These are phyloP conservation scores for Ogataea pignaliae DNA, from an alignment of 805 yeast genomes.

Conservation along the genomic window DNA sequence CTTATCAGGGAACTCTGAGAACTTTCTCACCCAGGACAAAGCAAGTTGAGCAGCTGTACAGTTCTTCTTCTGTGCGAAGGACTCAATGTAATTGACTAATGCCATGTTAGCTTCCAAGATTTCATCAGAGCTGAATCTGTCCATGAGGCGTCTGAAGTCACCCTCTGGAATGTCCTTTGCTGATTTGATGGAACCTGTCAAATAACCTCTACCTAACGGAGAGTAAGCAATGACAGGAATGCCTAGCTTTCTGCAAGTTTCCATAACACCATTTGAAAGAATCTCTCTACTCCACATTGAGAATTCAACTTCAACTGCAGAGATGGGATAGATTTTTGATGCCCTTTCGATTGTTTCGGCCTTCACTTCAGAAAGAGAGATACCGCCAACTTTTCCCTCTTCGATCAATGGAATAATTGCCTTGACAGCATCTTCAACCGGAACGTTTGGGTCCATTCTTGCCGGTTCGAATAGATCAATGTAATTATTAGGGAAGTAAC, in stretches of 20 bases:
- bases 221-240: slow-evolving; percentile 78
- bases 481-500: slow-evolving; percentile 34
- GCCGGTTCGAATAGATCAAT: slow-evolving; percentile 68
- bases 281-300: slow-evolving; percentile 68
- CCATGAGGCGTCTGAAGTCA: slow-evolving; percentile 49
- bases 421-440: slow-evolving; percentile 55
- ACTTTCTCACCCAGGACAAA: slow-evolving; percentile 58
- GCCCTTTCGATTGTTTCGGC: slow-evolving; percentile 61
- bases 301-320: slow-evolving; percentile 74
- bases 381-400: slow-evolving; percentile 61
- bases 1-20: slow-evolving; percentile 31
- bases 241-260: slow-evolving; percentile 48
- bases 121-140: slow-evolving; percentile 57
- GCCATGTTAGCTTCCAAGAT: slow-evolving; percentile 43
- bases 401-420: slow-evolving; percentile 56
- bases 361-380: slow-evolving; percentile 71
- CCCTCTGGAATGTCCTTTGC: slow-evolving; percentile 46
- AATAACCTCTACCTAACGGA: slow-evolving; percentile 75
- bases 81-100: slow-evolving; percentile 45
- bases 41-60: slow-evolving; percentile 64
- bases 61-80: slow-evolving; percentile 42
- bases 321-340: slow-evolving; percentile 48
- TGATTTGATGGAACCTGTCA: slow-evolving; percentile 57
- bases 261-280: slow-evolving; percentile 57
- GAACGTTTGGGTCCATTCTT: slow-evolving; percentile 55